phyloP scores from a whole-genome alignment of 1,139 yeast genomes.

The Chernovozyma sophiae-reginae region DNA sequence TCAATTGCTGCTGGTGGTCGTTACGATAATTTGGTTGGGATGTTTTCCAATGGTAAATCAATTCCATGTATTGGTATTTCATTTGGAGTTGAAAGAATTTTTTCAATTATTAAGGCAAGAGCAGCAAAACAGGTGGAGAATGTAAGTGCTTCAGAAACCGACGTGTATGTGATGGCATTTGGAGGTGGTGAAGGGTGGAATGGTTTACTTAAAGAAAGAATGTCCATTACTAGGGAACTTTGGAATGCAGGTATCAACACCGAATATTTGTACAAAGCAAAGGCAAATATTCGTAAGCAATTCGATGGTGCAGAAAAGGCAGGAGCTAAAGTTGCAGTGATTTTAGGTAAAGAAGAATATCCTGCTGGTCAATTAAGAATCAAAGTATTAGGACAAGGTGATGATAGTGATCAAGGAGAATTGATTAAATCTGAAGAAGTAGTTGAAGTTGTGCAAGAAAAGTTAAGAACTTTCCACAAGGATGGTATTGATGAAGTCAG shows the following conservation, averaged over 20 bases:
- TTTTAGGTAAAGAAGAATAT: constrained; percentile 91
- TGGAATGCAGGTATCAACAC: constrained; percentile 90
- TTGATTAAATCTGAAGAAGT: constrained; percentile 60
- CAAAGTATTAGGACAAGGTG: constrained; percentile 84
- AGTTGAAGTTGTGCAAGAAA: constrained; percentile 50
- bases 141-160: constrained; percentile 80
- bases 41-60: constrained; percentile 90
- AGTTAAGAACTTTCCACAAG: constrained; percentile 40
- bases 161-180: constrained; percentile 93
- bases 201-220: constrained; percentile 88
- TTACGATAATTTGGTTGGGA: constrained; percentile 91
- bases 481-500: constrained; percentile 55
- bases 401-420: constrained; percentile 84
- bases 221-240: constrained; percentile 72
- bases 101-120: constrained; percentile 82
- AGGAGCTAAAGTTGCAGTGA: constrained; percentile 88
- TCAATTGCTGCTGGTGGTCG: constrained; percentile 99
- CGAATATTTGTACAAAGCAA: constrained; percentile 85
- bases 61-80: constrained; percentile 98
- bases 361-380: constrained; percentile 78
- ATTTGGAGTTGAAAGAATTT: constrained; percentile 92
- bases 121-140: constrained; percentile 49
- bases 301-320: constrained; percentile 96
- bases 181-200: constrained; percentile 97
- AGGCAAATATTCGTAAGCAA: constrained; percentile 92